Conservation (phyloP, 257 asterid genomes). For the Leonotis leonurus region DNA sequence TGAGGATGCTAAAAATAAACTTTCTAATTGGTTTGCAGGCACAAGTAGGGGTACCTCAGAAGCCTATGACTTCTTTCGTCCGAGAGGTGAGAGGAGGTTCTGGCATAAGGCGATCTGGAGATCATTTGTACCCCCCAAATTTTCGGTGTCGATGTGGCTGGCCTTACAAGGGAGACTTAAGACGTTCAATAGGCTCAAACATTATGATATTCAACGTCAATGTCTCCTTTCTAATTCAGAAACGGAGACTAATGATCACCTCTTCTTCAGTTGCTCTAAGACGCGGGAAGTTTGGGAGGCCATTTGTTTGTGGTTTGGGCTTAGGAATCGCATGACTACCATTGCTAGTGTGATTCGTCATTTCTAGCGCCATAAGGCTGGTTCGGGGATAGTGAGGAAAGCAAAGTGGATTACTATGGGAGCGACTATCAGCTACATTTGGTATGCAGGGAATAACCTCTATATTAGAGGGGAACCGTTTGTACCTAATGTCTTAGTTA, state of each 20-base stretch:
- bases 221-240: not conserved
- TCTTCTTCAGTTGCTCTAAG: not conserved
- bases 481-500: not conserved
- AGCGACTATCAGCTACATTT: not conserved
- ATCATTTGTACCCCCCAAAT: not conserved
- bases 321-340: not conserved
- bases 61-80: not conserved
- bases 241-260: not conserved
- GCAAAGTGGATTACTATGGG: not conserved
- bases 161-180: not conserved
- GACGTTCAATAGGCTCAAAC: not conserved
- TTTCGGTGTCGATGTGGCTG: not conserved
- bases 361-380: not conserved
- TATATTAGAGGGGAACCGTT: too few species aligned
- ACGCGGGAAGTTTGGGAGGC: not conserved
- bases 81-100: not conserved
- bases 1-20: not conserved
- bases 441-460: not conserved
- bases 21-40: not conserved
- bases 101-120: not conserved
- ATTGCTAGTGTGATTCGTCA: not conserved
- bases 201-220: not conserved
- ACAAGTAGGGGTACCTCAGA: not conserved
- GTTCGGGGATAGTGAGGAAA: not conserved
- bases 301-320: not conserved